These are phyloP conservation scores for Laburnicola sp. DNA, from an alignment of 2,329 filamentous ascomycete species.

Conservation along the genomic window DNA sequence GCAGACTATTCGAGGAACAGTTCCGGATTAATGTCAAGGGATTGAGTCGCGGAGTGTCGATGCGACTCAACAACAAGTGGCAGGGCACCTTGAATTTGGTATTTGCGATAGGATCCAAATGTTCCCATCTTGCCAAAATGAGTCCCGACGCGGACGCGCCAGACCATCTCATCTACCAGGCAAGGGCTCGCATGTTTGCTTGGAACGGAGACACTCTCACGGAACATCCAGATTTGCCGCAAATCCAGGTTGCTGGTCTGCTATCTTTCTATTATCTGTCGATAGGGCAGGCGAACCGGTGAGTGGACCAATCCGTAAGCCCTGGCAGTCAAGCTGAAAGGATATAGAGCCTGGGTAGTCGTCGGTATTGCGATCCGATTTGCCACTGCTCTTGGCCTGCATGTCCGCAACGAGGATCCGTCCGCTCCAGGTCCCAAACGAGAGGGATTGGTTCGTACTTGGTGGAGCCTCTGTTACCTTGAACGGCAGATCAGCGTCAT, in stretches of 20 bases:
- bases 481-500: conserved; percentile 46
- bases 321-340: conserved; percentile 5
- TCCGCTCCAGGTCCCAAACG: conserved; percentile 32
- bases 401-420: conserved; percentile 44
- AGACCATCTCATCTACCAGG: conserved; percentile 46
- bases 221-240: conserved; percentile 42
- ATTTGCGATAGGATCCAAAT: conserved; percentile 49
- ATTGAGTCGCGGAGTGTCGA: conserved; percentile 22
- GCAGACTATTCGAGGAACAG: conserved; percentile 38
- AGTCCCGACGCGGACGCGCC: conserved; percentile 28
- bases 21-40: conserved; percentile 38
- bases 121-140: conserved; percentile 40
- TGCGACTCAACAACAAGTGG: conserved; percentile 36
- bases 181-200: conserved; percentile 42
- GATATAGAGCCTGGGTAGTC: conserved; percentile 44
- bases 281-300: conserved; percentile 48
- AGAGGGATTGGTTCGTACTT: conserved; percentile 45
- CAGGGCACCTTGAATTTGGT: conserved; percentile 48
- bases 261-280: conserved; percentile 48
- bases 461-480: conserved; percentile 48
- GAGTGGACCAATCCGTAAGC: conserved; percentile 12
- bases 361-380: conserved; percentile 44
- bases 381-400: conserved; percentile 44
- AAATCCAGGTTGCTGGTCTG: conserved; percentile 46
- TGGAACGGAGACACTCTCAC: conserved; percentile 33